Evolutionary conservation across 192 early-diverging fungal species (phyloP).

Genomic region (Gigaspora rosea): DNA sequence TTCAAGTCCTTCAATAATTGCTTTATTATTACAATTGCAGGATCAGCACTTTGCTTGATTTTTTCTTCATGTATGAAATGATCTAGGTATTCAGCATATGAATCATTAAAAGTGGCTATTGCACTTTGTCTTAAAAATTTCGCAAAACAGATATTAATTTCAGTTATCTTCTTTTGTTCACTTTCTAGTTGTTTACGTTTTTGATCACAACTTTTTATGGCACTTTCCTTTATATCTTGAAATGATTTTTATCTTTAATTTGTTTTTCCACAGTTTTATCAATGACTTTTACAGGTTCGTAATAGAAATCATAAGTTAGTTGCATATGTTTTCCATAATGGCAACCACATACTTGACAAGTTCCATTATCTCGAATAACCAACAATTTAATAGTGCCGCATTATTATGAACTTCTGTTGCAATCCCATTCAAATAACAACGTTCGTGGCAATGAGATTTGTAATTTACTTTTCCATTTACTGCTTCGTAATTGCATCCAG

Average conservation of each 20-base stretch:
- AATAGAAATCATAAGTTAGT: slow-evolving; percentile 22
- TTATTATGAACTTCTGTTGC: slow-evolving; percentile 31
- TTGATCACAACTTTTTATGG: slow-evolving; percentile 13
- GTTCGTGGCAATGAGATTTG: slow-evolving; percentile 36
- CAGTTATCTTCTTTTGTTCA: slow-evolving; percentile 36
- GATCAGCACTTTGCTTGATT: slow-evolving; percentile 23
- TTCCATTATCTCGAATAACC: slow-evolving; percentile 32
- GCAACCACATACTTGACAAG: slow-evolving; percentile 35
- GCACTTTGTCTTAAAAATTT: slow-evolving; percentile 39
- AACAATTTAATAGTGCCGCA: slow-evolving; percentile 26
- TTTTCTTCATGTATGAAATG: slow-evolving; percentile 35
- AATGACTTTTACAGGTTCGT: slow-evolving; percentile 30
- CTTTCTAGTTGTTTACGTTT: slow-evolving; percentile 28
- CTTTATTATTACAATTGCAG: slow-evolving; percentile 23
- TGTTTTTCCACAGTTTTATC: slow-evolving; percentile 32
- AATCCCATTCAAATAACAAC: slow-evolving; percentile 33
- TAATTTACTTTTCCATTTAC: slow-evolving; percentile 31
- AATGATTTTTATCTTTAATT: slow-evolving; percentile 30
- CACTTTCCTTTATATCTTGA: slow-evolving; percentile 27
- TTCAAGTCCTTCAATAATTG: slow-evolving; percentile 27
- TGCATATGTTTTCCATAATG: slow-evolving; percentile 37
- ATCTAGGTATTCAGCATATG: slow-evolving; percentile 36
- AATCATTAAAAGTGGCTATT: slow-evolving; percentile 33
- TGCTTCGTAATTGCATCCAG: slow-evolving; percentile 1
- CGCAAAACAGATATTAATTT: slow-evolving; percentile 32